phyloP scores from a whole-genome alignment of 768 basidiomycete species.

The Suillus clintonianus region DNA sequence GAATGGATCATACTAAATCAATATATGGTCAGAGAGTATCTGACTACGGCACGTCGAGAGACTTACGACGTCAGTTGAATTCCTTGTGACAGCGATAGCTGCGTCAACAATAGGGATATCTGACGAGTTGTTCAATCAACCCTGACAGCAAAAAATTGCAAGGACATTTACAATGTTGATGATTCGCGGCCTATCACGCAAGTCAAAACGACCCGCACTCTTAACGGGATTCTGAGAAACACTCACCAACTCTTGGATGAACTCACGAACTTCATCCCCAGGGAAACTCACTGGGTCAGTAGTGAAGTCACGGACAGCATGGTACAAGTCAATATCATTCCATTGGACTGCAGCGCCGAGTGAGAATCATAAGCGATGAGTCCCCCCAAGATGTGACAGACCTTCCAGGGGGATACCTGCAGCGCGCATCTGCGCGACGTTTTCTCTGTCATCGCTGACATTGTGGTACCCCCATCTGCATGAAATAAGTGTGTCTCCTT shows the following conservation, averaged over 20 bases:
- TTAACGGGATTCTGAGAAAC: neutral
- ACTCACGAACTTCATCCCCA: constrained; percentile 48
- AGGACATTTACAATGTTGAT: constrained; percentile 29
- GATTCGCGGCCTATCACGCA: constrained; percentile 19
- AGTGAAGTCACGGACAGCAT: constrained; percentile 70
- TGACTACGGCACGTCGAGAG: neutral
- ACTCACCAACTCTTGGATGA: constrained; percentile 60
- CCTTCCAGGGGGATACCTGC: constrained; percentile 81
- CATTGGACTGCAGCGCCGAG: constrained; percentile 54
- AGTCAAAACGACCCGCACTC: constrained; percentile 8
- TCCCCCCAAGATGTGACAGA: constrained; percentile 20
- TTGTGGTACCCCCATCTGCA: constrained; percentile 50
- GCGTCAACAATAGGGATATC: constrained; percentile 75
- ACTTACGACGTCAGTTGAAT: constrained; percentile 63
- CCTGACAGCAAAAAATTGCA: neutral
- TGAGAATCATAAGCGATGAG: constrained; percentile 1
- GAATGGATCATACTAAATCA: constrained; percentile 61
- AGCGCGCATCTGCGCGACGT: constrained; percentile 59
- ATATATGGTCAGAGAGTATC: neutral
- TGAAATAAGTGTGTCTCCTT: neutral
- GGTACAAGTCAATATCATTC: constrained; percentile 78
- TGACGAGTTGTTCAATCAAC: constrained; percentile 19
- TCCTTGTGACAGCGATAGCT: constrained; percentile 56
- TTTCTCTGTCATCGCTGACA: constrained; percentile 56
- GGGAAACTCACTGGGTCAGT: constrained; percentile 67